A percentile compares a stretch with the other conserved stretches of the same genome.
These are phyloP conservation scores for Tillandsia fasciculata DNA, from an alignment of 176 grass and related monocot species.

Conservation along the genomic window DNA sequence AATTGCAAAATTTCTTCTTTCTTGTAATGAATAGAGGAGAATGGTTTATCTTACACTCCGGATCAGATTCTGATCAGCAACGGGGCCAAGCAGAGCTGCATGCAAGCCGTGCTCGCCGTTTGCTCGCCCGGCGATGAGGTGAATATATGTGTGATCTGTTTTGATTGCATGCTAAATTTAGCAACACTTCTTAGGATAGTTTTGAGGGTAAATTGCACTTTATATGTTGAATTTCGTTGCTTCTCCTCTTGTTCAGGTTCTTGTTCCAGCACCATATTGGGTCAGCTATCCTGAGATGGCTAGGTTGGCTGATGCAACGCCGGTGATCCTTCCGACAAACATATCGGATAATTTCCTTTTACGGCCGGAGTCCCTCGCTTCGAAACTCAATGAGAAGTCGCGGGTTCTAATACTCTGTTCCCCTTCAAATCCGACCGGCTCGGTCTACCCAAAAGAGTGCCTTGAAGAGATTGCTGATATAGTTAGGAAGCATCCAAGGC, in stretches of 20 bases:
- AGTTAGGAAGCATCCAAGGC: slow-evolving; percentile 75
- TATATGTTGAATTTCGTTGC: not conserved
- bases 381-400: slow-evolving; percentile 70
- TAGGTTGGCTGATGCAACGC: slow-evolving; percentile 66
- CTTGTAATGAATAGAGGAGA: slow-evolving; percentile 47
- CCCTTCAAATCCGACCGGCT: slow-evolving; percentile 94
- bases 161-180: not conserved
- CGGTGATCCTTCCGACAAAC: slow-evolving; percentile 71
- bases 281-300: slow-evolving; percentile 98
- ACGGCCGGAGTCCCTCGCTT: slow-evolving; percentile 52
- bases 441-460: slow-evolving; percentile 74
- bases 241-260: slow-evolving; percentile 36
- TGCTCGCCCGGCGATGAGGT: slow-evolving; percentile 88
- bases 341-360: slow-evolving; percentile 77
- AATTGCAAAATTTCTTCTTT: not conserved
- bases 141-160: not conserved
- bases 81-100: slow-evolving; percentile 79
- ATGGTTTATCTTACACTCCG: slow-evolving; percentile 54
- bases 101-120: slow-evolving; percentile 70
- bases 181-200: not conserved
- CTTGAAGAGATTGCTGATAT: slow-evolving; percentile 85
- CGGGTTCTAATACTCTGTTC: slow-evolving; percentile 84
- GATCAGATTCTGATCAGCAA: slow-evolving; percentile 89
- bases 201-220: not conserved
- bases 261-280: slow-evolving; percentile 87